Evolutionary conservation across 2,329 filamentous ascomycete genomes (phyloP), one percentile per base, ranked within the genome.

Genomic region (Cryoendolithus antarcticus): DNA sequence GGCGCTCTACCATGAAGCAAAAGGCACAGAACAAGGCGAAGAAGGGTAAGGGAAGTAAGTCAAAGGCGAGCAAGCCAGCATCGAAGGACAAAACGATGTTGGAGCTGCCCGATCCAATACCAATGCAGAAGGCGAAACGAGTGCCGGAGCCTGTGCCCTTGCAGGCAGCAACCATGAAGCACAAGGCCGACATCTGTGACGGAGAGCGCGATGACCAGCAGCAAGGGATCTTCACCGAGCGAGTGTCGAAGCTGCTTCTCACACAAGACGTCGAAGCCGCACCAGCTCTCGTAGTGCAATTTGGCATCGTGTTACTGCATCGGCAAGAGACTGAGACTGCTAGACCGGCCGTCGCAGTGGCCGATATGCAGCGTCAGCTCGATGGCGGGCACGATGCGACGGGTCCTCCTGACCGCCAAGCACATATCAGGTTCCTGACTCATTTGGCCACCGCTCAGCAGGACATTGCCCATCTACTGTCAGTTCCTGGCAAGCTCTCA

Each of bases 21-120:
- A 34, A 37, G n/a, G 34, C 39, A n/a, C n/a, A 11, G 13, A 32
- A 37, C 38, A 19, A 42, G 37, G 15, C 39, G 35, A 35, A 15
- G n/a, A 19, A 37, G 9, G 24, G 15, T 35, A 45, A 15, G 38
- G 39, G 35, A 32, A 28, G 28, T 21, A 45, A 30, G 34, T 35
- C n/a, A 27, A 30, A 7, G 10, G 19, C 8, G 24, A 33, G n/a
- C 11, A 37, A 37, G 4, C 6, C 39, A 12, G 21, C 21, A 11
- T 4, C 9, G 9, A 9, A 24, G 2, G 30, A 10, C 3, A 19
- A 9, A 21, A 29, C 39, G n/a, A 15, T 10, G 2, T 15, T 41
- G 11, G 39, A 41, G 19, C n/a, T 30, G 7, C 39, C 39, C 6
- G 32, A 29, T 9, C 34, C 39, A 10, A 34, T 29, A 15, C 34